Base-by-base conservation (phyloP, 257 asterid genomes). In the Osmanthus fragrans region DNA sequence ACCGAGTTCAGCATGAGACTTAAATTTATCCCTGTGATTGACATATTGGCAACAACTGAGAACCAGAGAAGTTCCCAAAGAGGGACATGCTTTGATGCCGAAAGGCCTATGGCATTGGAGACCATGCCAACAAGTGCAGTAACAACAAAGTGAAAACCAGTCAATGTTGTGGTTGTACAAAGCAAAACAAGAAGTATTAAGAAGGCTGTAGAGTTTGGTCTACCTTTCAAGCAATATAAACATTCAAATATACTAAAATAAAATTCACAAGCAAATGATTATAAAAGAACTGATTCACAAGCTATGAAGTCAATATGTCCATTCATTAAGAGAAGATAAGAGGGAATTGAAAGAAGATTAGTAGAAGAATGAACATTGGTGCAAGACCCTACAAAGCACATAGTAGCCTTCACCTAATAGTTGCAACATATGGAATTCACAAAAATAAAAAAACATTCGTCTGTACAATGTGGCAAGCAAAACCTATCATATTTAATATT, bases 1-100 rank as follows among this genome's bases (percentile, higher is more conserved):
- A 94, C 99, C 11, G 99, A 94, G 86, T 94, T 94, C n/a, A 94
- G 87, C 99, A 94, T 94, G 86, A 94, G 99, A 87, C 99, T 94
- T 39, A 94, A 81, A 85, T 94, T 94, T 97, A 94, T 94, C 87
- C 97, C 97, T 0, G 99, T 90, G 83, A 94, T 94, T 37, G 99
- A 94, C 92, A 90, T 82, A 80, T 94, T 94, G 47, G 97, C 99
- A 19, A 94, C 97, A 77, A 94, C 4, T 32, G 99, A 92, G 82
- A 94, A 94, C 99, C 99, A 94, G 72, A 94, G 92, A 74, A 94
- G 99, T 76, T 94, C 99, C 99, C 99, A 94, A 51, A 94, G 79
- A 42, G 99, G 97, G 60, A 94, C 90, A 32, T 92, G 96, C 92
- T 94, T 94, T 71, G 99, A 88, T 33, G 97, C 77, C 32, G 99